A percentile compares a stretch with the other conserved stretches of the same genome.
Evolutionary conservation across 345 rosid genomes (phyloP).

Genomic region (Barbarea vulgaris): DNA sequence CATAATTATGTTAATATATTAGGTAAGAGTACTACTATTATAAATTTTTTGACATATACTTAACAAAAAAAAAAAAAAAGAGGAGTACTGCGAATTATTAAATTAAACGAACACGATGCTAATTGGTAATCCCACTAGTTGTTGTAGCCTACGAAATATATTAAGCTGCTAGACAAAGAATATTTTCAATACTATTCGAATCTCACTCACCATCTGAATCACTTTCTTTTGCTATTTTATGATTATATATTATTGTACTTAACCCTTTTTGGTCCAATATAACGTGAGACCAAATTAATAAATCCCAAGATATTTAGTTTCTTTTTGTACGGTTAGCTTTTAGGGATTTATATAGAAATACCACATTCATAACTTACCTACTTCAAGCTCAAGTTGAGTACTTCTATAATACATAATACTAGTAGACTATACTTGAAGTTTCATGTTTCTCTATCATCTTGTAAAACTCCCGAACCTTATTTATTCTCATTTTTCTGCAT

Average conservation of each 20-base stretch:
- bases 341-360: neutral
- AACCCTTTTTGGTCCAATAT: constrained; percentile 34
- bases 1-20: constrained; percentile 22
- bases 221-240: constrained; percentile 7
- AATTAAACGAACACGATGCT: neutral
- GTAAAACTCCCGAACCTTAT: too few species aligned
- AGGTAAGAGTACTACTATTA: constrained; percentile 10
- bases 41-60: neutral
- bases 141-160: constrained; percentile 27
- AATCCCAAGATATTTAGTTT: constrained; percentile 26
- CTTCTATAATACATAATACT: too few species aligned
- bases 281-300: constrained; percentile 17
- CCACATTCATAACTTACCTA: constrained; percentile 16
- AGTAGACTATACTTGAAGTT: too few species aligned
- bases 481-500: too few species aligned
- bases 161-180: constrained; percentile 20
- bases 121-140: constrained; percentile 2
- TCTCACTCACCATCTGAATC: constrained; percentile 33
- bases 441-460: too few species aligned
- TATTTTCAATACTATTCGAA: constrained; percentile 22
- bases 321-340: constrained; percentile 28
- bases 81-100: neutral
- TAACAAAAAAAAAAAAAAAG: neutral
- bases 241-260: constrained; percentile 1
- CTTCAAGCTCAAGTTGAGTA: constrained; percentile 20